phyloP scores from a whole-genome alignment of 495 filamentous ascomycete genomes.

The Penicillium flavigenum region DNA sequence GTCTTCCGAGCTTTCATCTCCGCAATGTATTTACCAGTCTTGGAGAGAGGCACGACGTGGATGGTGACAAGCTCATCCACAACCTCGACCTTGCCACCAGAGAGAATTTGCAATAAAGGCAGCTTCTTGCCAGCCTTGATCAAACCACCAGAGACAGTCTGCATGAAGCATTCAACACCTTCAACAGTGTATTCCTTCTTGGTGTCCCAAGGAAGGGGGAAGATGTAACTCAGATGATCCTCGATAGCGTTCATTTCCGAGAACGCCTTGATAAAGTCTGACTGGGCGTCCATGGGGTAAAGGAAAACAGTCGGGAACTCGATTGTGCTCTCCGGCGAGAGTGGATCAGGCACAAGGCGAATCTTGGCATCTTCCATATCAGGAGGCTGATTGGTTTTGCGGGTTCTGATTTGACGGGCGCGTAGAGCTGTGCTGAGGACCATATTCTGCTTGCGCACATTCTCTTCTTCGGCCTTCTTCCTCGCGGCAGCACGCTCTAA shows the following conservation, averaged over 20 bases:
- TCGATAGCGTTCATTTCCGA: conserved; percentile 66
- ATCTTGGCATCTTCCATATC: conserved; percentile 79
- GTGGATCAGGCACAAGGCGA: conserved; percentile 66
- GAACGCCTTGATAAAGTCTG: conserved; percentile 87
- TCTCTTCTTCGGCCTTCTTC: conserved; percentile 51
- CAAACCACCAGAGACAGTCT: conserved; percentile 76
- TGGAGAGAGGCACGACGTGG: conserved; percentile 70
- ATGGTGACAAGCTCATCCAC: conserved; percentile 82
- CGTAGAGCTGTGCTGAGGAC: conserved; percentile 70
- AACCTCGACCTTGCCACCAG: conserved; percentile 77
- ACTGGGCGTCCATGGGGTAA: conserved; percentile 76
- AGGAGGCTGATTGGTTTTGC: conserved; percentile 67
- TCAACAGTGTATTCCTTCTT: conserved; percentile 60
- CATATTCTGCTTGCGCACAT: conserved; percentile 51
- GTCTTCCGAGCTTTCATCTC: conserved; percentile 74
- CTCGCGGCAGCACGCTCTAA: conserved; percentile 40
- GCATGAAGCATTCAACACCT: conserved; percentile 84
- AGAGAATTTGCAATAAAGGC: conserved; percentile 68
- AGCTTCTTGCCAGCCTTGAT: conserved; percentile 89
- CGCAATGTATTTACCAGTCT: conserved; percentile 69
- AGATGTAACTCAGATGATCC: conserved; percentile 76
- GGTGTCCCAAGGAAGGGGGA: conserved; percentile 81
- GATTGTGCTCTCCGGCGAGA: conserved; percentile 67
- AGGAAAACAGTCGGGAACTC: conserved; percentile 78
- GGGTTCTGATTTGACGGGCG: conserved; percentile 66